These are phyloP conservation scores for Lentinula sp. DNA, from an alignment of 768 basidiomycete genomes.

Conservation along the genomic window DNA sequence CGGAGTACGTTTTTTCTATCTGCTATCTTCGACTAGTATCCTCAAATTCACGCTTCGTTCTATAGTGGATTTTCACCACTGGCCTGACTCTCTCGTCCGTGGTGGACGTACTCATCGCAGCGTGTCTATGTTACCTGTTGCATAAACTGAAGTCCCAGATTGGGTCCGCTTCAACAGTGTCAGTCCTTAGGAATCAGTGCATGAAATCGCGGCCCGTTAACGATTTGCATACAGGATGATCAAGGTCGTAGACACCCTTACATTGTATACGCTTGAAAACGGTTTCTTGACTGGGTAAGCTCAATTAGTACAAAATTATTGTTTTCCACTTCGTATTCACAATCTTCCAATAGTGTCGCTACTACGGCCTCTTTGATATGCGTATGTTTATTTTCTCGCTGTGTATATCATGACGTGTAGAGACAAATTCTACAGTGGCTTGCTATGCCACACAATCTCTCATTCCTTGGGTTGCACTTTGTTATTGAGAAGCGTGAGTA, in stretches of 20 bases:
- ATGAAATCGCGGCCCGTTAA: background rate
- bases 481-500: conserved; percentile 38
- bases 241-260: conserved; percentile 29
- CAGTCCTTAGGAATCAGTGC: background rate
- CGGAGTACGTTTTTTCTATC: background rate
- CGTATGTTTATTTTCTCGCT: conserved; percentile 19
- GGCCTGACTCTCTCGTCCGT: conserved; percentile 34
- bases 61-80: conserved; percentile 38
- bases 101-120: conserved; percentile 33
- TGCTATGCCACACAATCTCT: conserved; percentile 30
- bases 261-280: conserved; percentile 34
- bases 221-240: conserved; percentile 23
- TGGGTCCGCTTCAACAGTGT: conserved; percentile 20
- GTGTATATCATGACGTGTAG: background rate
- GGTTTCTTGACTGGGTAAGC: conserved; percentile 34
- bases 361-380: conserved; percentile 36
- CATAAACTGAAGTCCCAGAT: conserved; percentile 20
- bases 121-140: conserved; percentile 26
- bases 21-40: too few species aligned
- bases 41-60: background rate
- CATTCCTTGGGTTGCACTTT: conserved; percentile 43
- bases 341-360: conserved; percentile 24
- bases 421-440: conserved; percentile 27
- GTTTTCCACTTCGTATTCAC: background rate
- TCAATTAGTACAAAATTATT: background rate